phyloP scores from a whole-genome alignment of 768 basidiomycete species.

The Boletus pseudo-olivaceus region DNA sequence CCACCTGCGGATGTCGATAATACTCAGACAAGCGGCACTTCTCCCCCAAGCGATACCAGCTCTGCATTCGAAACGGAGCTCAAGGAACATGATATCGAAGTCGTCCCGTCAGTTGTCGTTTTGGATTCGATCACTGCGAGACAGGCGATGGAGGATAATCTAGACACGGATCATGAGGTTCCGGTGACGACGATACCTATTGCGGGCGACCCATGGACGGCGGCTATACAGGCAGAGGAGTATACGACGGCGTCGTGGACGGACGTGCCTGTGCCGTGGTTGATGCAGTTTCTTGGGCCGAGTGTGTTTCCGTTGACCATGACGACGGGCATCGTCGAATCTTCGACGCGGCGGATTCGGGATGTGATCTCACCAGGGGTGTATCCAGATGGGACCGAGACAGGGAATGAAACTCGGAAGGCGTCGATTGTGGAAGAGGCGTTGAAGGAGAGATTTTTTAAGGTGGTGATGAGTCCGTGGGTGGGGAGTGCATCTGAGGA shows the following conservation, averaged over 20 bases:
- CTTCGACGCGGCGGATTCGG: slow-evolving; percentile 56
- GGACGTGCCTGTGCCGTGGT: slow-evolving; percentile 21
- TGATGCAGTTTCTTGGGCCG: slow-evolving; percentile 50
- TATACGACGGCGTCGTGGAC: slow-evolving; percentile 30
- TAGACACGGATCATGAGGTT: slow-evolving; percentile 15
- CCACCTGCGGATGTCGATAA: background rate
- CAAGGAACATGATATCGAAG: slow-evolving; percentile 31
- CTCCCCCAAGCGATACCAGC: background rate
- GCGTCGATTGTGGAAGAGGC: slow-evolving; percentile 38
- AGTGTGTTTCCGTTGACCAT: slow-evolving; percentile 57
- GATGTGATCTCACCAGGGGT: slow-evolving; percentile 38
- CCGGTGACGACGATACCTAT: slow-evolving; percentile 18
- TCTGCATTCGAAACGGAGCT: slow-evolving; percentile 38
- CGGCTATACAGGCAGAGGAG: slow-evolving; percentile 20
- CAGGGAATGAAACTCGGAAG: background rate
- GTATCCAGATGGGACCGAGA: background rate
- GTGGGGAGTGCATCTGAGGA: slow-evolving; percentile 27
- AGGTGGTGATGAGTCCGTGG: slow-evolving; percentile 56
- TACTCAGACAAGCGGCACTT: background rate
- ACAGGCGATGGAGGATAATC: slow-evolving; percentile 31
- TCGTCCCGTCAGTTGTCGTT: slow-evolving; percentile 20
- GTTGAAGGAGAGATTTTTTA: slow-evolving; percentile 40
- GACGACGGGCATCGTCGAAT: slow-evolving; percentile 59
- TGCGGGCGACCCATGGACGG: slow-evolving; percentile 25
- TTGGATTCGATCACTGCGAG: slow-evolving; percentile 28